Conservation (phyloP, 2,329 filamentous ascomycete species). For the Phaeophleospora eucalypticola region DNA sequence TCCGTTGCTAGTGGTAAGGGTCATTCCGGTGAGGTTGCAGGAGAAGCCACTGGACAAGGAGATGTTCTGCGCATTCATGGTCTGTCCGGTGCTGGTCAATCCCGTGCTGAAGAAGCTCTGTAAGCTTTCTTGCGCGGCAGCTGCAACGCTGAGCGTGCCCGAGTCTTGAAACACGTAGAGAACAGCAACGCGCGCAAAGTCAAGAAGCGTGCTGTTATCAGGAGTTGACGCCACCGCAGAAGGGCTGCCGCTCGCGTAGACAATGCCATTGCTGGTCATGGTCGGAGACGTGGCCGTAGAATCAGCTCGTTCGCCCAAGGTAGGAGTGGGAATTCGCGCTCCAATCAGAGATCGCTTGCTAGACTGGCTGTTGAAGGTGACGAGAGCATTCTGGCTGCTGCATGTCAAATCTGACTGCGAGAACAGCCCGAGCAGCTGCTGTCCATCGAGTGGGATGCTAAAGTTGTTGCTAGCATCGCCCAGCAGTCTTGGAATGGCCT, state of each 20-base stretch:
- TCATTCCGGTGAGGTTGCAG: constrained; percentile 19
- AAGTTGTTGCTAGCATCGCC: constrained; percentile 63
- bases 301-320: constrained; percentile 12
- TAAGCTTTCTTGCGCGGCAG: constrained; percentile 42
- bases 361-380: constrained; percentile 67
- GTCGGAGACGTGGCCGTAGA: constrained; percentile 1
- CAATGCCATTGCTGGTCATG: constrained; percentile 34
- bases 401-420: constrained; percentile 74
- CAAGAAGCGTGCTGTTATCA: constrained; percentile 30
- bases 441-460: constrained; percentile 68
- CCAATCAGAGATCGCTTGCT: constrained; percentile 16
- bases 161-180: constrained; percentile 44
- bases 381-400: constrained; percentile 76
- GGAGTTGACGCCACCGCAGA: constrained; percentile 9
- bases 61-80: constrained; percentile 22
- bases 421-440: constrained; percentile 69
- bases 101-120: constrained; percentile 32
- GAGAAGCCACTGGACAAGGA: constrained; percentile 28
- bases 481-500: constrained; percentile 71
- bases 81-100: constrained; percentile 14
- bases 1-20: constrained; percentile 23
- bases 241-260: constrained; percentile 23
- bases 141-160: constrained; percentile 37
- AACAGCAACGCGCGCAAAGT: constrained; percentile 46
- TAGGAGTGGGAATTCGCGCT: background rate